Evolutionary conservation across 2,329 filamentous ascomycete species (phyloP).

Genomic region (Colletotrichum salicis): DNA sequence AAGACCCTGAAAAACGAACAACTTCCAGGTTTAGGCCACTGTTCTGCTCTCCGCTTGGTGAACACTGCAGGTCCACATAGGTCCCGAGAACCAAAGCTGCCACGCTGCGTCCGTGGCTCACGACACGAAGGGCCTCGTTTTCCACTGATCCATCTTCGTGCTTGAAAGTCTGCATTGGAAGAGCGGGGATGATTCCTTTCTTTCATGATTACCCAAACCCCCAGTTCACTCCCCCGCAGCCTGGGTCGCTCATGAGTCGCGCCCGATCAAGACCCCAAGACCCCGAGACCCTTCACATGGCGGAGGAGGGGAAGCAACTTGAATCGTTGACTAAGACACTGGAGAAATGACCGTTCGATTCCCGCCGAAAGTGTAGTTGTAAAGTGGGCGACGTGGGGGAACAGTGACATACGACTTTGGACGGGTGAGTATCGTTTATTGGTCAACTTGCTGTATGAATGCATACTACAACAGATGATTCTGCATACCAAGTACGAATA

Average conservation of each 20-base stretch:
- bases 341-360: neutral
- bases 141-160: neutral
- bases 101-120: slow-evolving; percentile 1
- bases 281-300: neutral
- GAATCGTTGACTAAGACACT: neutral
- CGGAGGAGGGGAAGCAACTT: neutral
- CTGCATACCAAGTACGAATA: too few species aligned
- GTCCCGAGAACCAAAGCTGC: neutral
- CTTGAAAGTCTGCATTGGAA: neutral
- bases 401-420: too few species aligned
- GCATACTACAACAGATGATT: too few species aligned
- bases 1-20: slow-evolving; percentile 15
- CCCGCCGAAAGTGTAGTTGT: neutral
- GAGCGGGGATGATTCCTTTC: neutral
- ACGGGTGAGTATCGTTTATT: neutral
- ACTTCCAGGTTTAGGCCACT: neutral
- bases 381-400: neutral
- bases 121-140: neutral
- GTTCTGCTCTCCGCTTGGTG: neutral
- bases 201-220: neutral
- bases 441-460: neutral
- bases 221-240: neutral
- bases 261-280: neutral
- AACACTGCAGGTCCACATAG: slow-evolving; percentile 12
- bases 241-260: neutral